A percentile compares a stretch with the other conserved stretches of the same genome.
Conservation (phyloP, 2,329 filamentous ascomycete genomes). For the Exophiala sp. region DNA sequence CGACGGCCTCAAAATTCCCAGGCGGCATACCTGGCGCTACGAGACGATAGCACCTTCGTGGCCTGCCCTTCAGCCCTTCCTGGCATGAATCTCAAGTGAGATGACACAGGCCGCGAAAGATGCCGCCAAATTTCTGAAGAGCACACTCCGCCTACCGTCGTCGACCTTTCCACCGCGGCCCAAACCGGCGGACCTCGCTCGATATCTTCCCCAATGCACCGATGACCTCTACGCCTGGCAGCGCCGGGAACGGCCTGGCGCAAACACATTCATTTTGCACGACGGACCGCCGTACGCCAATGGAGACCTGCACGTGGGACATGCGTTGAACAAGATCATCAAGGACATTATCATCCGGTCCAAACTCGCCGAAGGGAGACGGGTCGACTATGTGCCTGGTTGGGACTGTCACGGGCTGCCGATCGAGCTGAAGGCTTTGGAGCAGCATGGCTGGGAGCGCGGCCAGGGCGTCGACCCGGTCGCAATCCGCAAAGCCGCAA, state of each 20-base stretch:
- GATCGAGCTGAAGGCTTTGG: slow-evolving; percentile 92
- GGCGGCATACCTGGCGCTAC: no score
- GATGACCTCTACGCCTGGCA: slow-evolving; percentile 92
- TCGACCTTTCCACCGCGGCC: slow-evolving; percentile 59
- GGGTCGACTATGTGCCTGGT: slow-evolving; percentile 77
- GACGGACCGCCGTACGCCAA: slow-evolving; percentile 98
- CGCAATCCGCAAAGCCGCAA: slow-evolving; percentile 50
- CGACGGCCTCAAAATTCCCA: no score
- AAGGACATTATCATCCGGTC: slow-evolving; percentile 88
- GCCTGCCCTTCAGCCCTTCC: background rate
- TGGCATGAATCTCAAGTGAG: slow-evolving; percentile 16
- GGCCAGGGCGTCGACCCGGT: slow-evolving; percentile 41
- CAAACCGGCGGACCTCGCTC: slow-evolving; percentile 41
- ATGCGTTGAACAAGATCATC: slow-evolving; percentile 92
- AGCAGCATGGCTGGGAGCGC: slow-evolving; percentile 42
- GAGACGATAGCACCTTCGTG: background rate
- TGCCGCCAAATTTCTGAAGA: slow-evolving; percentile 58
- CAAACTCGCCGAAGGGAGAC: slow-evolving; percentile 69
- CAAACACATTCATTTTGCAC: slow-evolving; percentile 68
- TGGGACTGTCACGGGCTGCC: slow-evolving; percentile 98
- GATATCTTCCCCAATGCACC: slow-evolving; percentile 68
- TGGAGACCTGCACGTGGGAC: slow-evolving; percentile 81
- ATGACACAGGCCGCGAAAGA: slow-evolving; percentile 30
- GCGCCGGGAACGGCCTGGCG: slow-evolving; percentile 45
- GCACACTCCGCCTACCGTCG: slow-evolving; percentile 68